These are phyloP conservation scores for Penicillium sp. DNA, from an alignment of 2,329 filamentous ascomycete genomes.

Conservation along the genomic window DNA sequence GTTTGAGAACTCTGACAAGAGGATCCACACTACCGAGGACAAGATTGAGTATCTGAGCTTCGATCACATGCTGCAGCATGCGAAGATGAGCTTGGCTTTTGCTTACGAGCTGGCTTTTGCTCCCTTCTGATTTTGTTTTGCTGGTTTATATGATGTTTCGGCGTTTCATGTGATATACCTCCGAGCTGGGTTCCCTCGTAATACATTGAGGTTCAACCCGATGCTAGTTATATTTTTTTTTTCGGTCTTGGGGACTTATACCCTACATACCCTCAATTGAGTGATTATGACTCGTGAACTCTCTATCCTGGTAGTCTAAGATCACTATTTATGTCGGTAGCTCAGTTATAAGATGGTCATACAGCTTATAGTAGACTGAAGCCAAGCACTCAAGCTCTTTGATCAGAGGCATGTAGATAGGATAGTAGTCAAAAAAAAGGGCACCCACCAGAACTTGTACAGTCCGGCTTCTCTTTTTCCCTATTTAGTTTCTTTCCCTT, in stretches of 20 bases:
- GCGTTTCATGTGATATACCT: constrained; percentile 24
- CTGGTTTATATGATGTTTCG: constrained; percentile 1
- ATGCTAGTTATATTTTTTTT: neutral
- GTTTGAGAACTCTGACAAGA: constrained; percentile 61
- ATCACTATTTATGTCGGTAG: neutral
- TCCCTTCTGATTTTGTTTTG: constrained; percentile 50
- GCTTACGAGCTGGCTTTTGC: constrained; percentile 82
- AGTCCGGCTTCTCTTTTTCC: neutral
- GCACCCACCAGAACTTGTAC: neutral
- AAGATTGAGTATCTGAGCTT: constrained; percentile 71
- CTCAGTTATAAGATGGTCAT: too few relatives aligned
- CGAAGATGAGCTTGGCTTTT: constrained; percentile 76
- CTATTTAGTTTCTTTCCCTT: neutral
- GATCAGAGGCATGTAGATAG: neutral
- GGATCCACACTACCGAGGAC: constrained; percentile 72
- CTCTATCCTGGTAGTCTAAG: neutral
- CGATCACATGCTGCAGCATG: constrained; percentile 89
- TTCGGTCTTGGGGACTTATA: neutral
- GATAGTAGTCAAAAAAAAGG: neutral
- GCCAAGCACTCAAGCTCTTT: neutral
- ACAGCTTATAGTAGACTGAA: neutral
- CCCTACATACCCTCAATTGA: neutral
- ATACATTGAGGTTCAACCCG: constrained; percentile 1
- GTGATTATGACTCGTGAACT: neutral
- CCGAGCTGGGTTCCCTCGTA: constrained; percentile 7